These are phyloP conservation scores for Microascus cirrosus DNA, from an alignment of 2,329 filamentous ascomycete species.

Conservation along the genomic window DNA sequence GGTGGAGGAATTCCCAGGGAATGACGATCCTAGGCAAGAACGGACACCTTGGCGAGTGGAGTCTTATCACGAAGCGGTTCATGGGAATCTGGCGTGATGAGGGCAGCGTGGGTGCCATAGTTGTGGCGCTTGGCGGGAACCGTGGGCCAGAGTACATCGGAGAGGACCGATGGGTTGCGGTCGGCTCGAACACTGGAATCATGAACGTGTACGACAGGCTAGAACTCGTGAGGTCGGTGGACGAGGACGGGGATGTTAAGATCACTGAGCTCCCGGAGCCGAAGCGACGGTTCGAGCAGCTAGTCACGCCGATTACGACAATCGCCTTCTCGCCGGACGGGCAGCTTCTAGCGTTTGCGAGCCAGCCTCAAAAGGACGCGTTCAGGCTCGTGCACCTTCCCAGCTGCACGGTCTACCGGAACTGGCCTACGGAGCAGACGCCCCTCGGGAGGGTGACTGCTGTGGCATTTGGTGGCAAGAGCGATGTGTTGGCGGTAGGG, in stretches of 20 bases:
- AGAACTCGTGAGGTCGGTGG: conserved; percentile 36
- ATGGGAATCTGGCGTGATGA: conserved; percentile 82
- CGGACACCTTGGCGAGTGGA: conserved; percentile 87
- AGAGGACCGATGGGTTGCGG: conserved; percentile 76
- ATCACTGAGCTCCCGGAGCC: conserved; percentile 63
- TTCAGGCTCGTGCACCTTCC: conserved; percentile 81
- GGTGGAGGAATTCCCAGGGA: conserved; percentile 80
- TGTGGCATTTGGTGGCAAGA: conserved; percentile 55
- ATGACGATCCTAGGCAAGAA: conserved; percentile 75
- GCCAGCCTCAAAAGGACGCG: conserved; percentile 78
- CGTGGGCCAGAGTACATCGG: conserved; percentile 53
- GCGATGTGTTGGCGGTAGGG: conserved; percentile 67
- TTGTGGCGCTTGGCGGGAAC: conserved; percentile 65
- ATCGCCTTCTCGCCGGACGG: conserved; percentile 79
- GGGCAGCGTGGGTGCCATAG: conserved; percentile 76
- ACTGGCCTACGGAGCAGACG: conserved; percentile 91
- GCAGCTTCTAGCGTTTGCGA: conserved; percentile 79
- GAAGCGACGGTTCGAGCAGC: conserved; percentile 64
- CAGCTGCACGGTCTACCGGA: conserved; percentile 85
- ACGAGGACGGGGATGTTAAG: conserved; percentile 25
- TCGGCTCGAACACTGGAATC: conserved; percentile 79
- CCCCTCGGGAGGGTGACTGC: conserved; percentile 74
- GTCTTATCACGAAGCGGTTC: conserved; percentile 55
- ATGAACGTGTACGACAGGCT: conserved; percentile 87
- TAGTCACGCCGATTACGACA: conserved; percentile 74